These are phyloP conservation scores for Pythium chondricola DNA, from an alignment of 352 stramenopile species.

Conservation along the genomic window DNA sequence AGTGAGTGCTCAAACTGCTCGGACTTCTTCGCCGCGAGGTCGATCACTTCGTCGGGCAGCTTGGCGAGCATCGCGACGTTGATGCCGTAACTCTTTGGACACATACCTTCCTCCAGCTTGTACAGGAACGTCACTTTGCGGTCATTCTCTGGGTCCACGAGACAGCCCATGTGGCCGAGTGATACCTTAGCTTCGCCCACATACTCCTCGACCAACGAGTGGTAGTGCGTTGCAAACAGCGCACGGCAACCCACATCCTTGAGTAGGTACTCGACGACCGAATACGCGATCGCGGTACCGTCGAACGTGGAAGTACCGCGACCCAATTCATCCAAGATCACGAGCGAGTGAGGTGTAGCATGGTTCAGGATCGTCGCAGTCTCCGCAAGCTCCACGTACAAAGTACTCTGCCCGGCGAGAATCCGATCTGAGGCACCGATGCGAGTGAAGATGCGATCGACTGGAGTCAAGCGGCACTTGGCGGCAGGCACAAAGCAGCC, in stretches of 20 bases:
- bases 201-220: slow-evolving; percentile 91
- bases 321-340: slow-evolving; percentile 98
- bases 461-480: slow-evolving; percentile 91
- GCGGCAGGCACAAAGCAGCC: slow-evolving; percentile 97
- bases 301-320: slow-evolving; percentile 98
- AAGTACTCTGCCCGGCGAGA: slow-evolving; percentile 97
- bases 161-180: slow-evolving; percentile 78
- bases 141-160: slow-evolving; percentile 75
- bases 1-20: slow-evolving; percentile 85
- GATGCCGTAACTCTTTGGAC: slow-evolving; percentile 98
- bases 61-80: slow-evolving; percentile 98
- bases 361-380: slow-evolving; percentile 96
- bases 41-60: slow-evolving; percentile 93
- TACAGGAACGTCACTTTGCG: slow-evolving; percentile 99
- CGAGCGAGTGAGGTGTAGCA: slow-evolving; percentile 92
- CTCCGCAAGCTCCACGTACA: slow-evolving; percentile 98
- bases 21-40: slow-evolving; percentile 87
- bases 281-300: slow-evolving; percentile 96
- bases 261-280: slow-evolving; percentile 94
- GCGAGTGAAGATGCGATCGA: slow-evolving; percentile 99
- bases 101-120: slow-evolving; percentile 94
- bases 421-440: slow-evolving; percentile 98
- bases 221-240: slow-evolving; percentile 99
- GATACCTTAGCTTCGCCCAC: slow-evolving; percentile 47
- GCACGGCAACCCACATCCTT: slow-evolving; percentile 86